Base-by-base conservation (phyloP, 1,284 basidiomycete genomes). In the Ganoderma lingzhi region DNA sequence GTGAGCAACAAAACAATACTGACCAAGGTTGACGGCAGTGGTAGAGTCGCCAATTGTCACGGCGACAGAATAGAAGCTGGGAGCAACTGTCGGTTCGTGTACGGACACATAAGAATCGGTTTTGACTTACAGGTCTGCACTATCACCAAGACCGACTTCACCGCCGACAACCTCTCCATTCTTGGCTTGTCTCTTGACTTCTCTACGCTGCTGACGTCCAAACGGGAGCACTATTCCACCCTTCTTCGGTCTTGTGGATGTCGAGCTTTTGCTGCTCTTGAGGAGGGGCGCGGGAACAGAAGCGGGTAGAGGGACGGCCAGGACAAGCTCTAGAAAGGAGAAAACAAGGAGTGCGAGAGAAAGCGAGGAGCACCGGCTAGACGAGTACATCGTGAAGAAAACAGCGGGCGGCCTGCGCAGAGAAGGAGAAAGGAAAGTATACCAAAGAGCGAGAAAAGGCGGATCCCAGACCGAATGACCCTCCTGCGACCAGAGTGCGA, bases 51-150 rank as follows among this genome's bases (percentile, higher is more conserved):
- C 78, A n/a, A 78, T 63, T 39, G 75, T 72, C 6, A 78, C 64
- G n/a, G 78, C 71, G 14, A 80, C 78, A 19, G 76, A 77, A 69
- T 80, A 80, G 69, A 78, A 77, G 39, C 78, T 63, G 39, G 45
- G 37, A 55, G 56, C 30, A 6, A 53, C 30, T 19, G 9, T 65
- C 17, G 42, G 63, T 32, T 23, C n/a, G 35, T 10, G 64, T n/a
- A 32, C 58, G 2, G 45, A 58, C 53, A 35, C 5, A 51, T 19
- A 9, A 30, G 19, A 28, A 35, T 42, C 10, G 23, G 9, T 15
- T 42, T 61, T 45, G n/a, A 76, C 77, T 73, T 68, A 78, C 77
- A 78, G 69, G 67, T 78, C 77, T 64, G 73, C 72, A 44, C 74
- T 69, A 67, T 78, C 74, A 37, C 77, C 77, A 23, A 77, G 67